Evolutionary conservation across 805 yeast genomes (phyloP), one percentile per base, ranked within the genome.

Genomic region (Yueomyces sp.): DNA sequence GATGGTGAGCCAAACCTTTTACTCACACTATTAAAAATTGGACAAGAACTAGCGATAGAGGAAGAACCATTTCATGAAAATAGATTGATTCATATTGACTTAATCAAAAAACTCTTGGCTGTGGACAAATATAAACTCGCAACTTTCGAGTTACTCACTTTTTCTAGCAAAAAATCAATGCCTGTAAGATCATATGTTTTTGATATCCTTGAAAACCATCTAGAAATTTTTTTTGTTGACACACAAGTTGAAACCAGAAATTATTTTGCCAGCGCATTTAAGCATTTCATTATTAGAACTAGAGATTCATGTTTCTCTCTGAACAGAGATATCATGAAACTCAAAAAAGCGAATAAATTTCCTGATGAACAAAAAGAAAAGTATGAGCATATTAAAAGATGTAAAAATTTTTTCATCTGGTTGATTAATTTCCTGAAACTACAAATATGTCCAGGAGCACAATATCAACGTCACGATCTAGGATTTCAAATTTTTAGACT

Each of bases 231-330:
- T 47, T 70, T 81, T 45, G 67, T 72, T n/a, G 94, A 84, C 46
- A 67, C 73, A 26, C 77, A 80, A 44, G 68, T 85, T 12, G 88
- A 82, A 47, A 67, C 74, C 1, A 68, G 96, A 54, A 79, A 79
- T 49, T 78, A 75, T 40, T 76, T 84, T 42, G 67, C 69, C 29
- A 77, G 90, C 3, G 54, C 75, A 19, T 60, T 87, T 45, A 72
- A 80, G 44, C 76, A 71, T 44, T 79, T 87, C 49, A 55, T 85
- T 9, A 59, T 70, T 30, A 67, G 96, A 50, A 60, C 84, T 19
- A 70, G 83, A 49, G 92, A 81, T 43, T 82, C 88, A 0, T 62
- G 81, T 1, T 77, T 81, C 56, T 72, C 78, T 0, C 50, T 76
- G 28, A 54, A 70, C 27, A 70, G 85, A 52, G 81, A 77, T 41